Percentiles rank a stretch among this genome's conserved stretches.
phyloP scores from a whole-genome alignment of 441 rosid genomes.

The Syzygium syzygioides region DNA sequence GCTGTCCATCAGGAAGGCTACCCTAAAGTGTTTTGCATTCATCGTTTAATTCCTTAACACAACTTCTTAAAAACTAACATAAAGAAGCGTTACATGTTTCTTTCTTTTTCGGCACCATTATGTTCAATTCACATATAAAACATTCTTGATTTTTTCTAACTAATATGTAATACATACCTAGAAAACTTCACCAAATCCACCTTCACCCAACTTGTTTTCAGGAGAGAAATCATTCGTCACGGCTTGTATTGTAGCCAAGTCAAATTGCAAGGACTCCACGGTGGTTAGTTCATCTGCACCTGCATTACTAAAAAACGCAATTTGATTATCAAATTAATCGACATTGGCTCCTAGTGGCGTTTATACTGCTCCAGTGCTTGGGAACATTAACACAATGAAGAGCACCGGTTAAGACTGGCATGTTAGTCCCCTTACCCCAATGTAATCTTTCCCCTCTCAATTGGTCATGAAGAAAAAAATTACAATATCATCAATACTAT shows the following conservation, averaged over 20 bases:
- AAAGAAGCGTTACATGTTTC: accelerated
- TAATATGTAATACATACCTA: neutral
- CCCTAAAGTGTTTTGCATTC: neutral
- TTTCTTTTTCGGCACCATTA: neutral
- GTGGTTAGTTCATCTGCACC: neutral
- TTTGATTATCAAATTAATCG: neutral
- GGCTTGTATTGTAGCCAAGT: neutral
- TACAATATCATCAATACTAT: neutral
- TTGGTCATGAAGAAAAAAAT: neutral
- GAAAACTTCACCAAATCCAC: neutral
- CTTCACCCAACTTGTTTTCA: neutral
- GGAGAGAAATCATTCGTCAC: neutral
- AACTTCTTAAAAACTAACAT: neutral
- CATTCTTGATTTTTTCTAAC: neutral
- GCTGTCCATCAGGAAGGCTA: neutral
- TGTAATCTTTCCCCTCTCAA: neutral
- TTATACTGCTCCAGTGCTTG: neutral
- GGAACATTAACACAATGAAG: neutral
- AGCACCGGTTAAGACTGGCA: neutral
- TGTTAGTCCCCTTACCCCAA: neutral
- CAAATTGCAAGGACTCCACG: neutral
- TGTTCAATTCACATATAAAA: neutral
- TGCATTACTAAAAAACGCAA: accelerated
- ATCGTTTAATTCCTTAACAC: neutral
- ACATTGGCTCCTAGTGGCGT: neutral